Conservation (phyloP, 2,329 filamentous ascomycete genomes). For the Talaromyces sp. region DNA sequence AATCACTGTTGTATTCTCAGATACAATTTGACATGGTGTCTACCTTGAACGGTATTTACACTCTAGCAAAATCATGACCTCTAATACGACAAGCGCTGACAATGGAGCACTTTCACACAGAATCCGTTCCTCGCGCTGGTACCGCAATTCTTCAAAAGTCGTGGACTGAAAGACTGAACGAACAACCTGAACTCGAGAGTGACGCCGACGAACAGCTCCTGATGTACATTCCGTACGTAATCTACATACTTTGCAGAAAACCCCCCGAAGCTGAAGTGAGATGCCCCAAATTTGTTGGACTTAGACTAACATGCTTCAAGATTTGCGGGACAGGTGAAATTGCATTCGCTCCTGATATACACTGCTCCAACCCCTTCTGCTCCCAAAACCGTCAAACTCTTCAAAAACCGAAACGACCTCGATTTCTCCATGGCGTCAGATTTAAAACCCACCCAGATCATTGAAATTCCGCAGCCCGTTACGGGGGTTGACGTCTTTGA, state of each 20-base stretch:
- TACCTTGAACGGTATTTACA: slow-evolving; percentile 65
- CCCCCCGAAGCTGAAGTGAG: too few relatives aligned
- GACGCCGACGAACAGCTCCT: slow-evolving; percentile 91
- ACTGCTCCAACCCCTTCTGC: slow-evolving; percentile 66
- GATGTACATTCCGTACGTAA: slow-evolving; percentile 76
- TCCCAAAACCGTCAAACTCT: slow-evolving; percentile 78
- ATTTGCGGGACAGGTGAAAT: slow-evolving; percentile 88
- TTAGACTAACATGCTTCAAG: slow-evolving; percentile 42
- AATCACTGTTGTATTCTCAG: slow-evolving; percentile 84
- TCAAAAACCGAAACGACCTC: slow-evolving; percentile 78
- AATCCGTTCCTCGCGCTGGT: slow-evolving; percentile 63
- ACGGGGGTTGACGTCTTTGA: slow-evolving; percentile 65
- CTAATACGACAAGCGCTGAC: background rate
- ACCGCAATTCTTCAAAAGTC: slow-evolving; percentile 79
- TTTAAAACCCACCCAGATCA: slow-evolving; percentile 63
- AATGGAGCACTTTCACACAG: slow-evolving; percentile 21
- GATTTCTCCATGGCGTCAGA: slow-evolving; percentile 76
- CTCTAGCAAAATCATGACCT: background rate
- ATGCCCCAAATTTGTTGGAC: background rate
- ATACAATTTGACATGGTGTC: slow-evolving; percentile 82
- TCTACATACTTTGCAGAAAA: background rate
- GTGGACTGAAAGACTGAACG: slow-evolving; percentile 72
- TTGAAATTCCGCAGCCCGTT: slow-evolving; percentile 70
- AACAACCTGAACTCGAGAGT: slow-evolving; percentile 71
- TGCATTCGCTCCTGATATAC: slow-evolving; percentile 83